Evolutionary conservation across 2,329 filamentous ascomycete genomes (phyloP).

Genomic region (Exophiala sideris): DNA sequence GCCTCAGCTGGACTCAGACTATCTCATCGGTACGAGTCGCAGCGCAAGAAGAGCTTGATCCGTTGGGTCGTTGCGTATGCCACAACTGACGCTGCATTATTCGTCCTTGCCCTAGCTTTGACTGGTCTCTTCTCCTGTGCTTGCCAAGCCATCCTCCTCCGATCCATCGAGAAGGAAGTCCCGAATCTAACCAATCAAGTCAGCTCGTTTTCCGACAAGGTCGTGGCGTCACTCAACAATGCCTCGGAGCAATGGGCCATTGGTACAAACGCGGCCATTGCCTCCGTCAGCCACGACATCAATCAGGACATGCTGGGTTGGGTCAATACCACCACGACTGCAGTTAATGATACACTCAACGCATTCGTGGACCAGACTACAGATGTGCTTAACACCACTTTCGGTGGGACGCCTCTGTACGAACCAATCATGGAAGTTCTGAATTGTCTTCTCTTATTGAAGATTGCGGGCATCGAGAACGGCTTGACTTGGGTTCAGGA

Average conservation of each 20-base stretch:
- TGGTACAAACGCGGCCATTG: conserved; percentile 71
- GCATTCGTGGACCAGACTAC: conserved; percentile 75
- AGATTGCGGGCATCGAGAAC: conserved; percentile 78
- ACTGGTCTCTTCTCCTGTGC: conserved; percentile 79
- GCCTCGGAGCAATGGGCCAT: conserved; percentile 74
- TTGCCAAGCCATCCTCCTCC: conserved; percentile 77
- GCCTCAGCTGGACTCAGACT: conserved; percentile 66
- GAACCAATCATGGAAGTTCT: conserved; percentile 75
- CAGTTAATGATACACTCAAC: conserved; percentile 82
- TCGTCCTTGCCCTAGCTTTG: conserved; percentile 76
- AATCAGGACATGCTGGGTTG: conserved; percentile 84
- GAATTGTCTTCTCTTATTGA: conserved; percentile 82
- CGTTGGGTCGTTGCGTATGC: conserved; percentile 84
- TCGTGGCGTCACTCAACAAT: conserved; percentile 68
- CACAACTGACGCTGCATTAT: conserved; percentile 80
- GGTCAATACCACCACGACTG: conserved; percentile 76
- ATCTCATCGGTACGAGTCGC: conserved; percentile 54
- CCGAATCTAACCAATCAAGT: conserved; percentile 73
- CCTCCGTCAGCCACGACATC: conserved; percentile 63
- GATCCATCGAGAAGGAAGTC: conserved; percentile 68
- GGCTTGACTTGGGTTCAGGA: conserved; percentile 93
- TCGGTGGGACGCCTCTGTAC: conserved; percentile 77
- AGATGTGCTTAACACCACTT: conserved; percentile 68
- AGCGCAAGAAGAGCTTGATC: conserved; percentile 65
- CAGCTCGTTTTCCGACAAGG: conserved; percentile 72